Evolutionary conservation across 352 stramenopile genomes (phyloP).

Genomic region (Globisporangium mamillatum): DNA sequence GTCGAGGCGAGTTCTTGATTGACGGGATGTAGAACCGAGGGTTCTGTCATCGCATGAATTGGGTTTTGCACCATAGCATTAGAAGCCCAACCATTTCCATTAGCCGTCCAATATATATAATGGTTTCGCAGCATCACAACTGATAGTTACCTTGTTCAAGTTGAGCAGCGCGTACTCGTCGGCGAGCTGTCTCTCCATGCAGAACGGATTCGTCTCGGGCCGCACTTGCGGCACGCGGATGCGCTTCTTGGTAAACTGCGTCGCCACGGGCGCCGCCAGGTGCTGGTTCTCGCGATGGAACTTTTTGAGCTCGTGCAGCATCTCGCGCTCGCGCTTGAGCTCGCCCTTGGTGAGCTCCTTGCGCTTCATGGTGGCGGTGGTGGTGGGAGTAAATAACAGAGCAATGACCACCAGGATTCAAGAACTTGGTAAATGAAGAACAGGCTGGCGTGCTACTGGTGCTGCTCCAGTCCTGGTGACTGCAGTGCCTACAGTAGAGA

Average conservation of each 20-base stretch:
- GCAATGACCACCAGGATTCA: background rate
- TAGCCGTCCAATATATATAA: background rate
- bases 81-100: background rate
- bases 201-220: constrained; percentile 69
- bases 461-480: background rate
- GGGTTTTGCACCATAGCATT: background rate
- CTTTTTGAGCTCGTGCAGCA: constrained; percentile 67
- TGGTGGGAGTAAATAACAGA: background rate
- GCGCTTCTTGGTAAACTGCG: constrained; percentile 63
- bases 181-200: constrained; percentile 64
- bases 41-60: constrained; percentile 36
- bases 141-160: constrained; percentile 69
- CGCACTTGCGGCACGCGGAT: constrained; percentile 55
- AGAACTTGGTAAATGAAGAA: background rate
- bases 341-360: constrained; percentile 10
- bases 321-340: constrained; percentile 51
- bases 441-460: background rate
- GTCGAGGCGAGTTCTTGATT: constrained; percentile 37
- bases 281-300: constrained; percentile 54
- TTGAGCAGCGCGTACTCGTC: constrained; percentile 71
- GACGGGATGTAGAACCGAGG: constrained; percentile 65
- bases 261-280: constrained; percentile 33
- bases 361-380: background rate
- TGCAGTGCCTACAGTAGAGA: background rate
- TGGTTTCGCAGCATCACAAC: background rate